Evolutionary conservation across 1,284 basidiomycete genomes (phyloP).

Genomic region (Athelia psychrophila): DNA sequence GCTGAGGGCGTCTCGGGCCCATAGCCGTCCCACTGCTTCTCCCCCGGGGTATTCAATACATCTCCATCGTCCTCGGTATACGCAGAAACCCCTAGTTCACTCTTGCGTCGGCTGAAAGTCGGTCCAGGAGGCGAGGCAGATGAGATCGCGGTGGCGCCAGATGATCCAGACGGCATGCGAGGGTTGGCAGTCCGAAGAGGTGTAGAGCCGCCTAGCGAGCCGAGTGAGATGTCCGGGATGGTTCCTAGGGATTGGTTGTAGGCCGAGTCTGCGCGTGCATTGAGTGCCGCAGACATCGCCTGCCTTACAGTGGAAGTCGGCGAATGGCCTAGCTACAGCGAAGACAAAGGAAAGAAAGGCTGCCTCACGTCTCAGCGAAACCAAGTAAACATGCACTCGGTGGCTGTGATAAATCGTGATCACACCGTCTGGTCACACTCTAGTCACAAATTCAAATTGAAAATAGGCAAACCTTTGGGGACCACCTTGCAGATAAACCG

Average conservation of each 20-base stretch:
- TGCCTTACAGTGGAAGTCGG: not conserved
- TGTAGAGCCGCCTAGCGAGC: conserved; percentile 57
- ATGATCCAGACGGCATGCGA: conserved; percentile 48
- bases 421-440: no score
- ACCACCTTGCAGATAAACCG: no score
- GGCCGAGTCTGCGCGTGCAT: conserved; percentile 24
- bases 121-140: conserved; percentile 44
- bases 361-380: no score
- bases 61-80: conserved; percentile 37
- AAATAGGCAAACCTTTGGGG: no score
- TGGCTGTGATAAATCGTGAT: no score
- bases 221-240: conserved; percentile 62
- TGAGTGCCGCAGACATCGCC: conserved; percentile 31
- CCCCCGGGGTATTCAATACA: conserved; percentile 45
- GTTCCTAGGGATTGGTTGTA: conserved; percentile 41
- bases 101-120: conserved; percentile 21
- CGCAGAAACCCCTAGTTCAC: conserved; percentile 24
- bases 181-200: conserved; percentile 39
- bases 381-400: no score
- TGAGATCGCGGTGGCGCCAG: conserved; percentile 42
- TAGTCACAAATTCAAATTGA: no score
- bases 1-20: conserved; percentile 45
- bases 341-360: not conserved
- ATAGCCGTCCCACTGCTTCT: conserved; percentile 48
- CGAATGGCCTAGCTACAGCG: not conserved